phyloP scores from a whole-genome alignment of 1,139 yeast species.

The Blastobotrys petasosporus region DNA sequence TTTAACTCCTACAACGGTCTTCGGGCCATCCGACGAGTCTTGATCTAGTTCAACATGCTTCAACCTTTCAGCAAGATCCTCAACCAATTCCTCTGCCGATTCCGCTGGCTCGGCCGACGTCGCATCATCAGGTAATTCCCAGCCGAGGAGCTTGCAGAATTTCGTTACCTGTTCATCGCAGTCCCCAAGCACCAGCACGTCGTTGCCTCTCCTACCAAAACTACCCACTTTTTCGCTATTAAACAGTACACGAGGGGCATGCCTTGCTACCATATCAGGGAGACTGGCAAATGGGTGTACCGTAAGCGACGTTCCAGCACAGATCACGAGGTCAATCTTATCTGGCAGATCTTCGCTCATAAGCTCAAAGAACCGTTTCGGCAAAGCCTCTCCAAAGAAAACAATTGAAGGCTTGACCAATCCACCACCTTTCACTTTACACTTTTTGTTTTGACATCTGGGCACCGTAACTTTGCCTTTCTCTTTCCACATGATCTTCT shows the following conservation, averaged over 20 bases:
- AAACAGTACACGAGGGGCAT: slow-evolving; percentile 55
- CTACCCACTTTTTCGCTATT: slow-evolving; percentile 78
- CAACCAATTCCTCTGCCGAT: slow-evolving; percentile 12
- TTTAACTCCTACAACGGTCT: too few relatives aligned
- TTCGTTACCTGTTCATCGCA: slow-evolving; percentile 58
- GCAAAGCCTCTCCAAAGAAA: slow-evolving; percentile 85
- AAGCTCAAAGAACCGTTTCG: slow-evolving; percentile 54
- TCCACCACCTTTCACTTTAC: slow-evolving; percentile 40
- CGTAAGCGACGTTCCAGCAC: slow-evolving; percentile 87
- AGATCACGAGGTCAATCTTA: slow-evolving; percentile 65
- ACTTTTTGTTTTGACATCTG: slow-evolving; percentile 42
- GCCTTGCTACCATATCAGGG: slow-evolving; percentile 54
- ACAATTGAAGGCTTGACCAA: slow-evolving; percentile 88
- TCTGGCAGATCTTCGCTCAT: slow-evolving; percentile 49
- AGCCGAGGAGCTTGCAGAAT: slow-evolving; percentile 53
- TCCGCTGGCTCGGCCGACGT: background rate
- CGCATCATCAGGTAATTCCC: slow-evolving; percentile 49
- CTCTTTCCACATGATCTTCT: slow-evolving; percentile 37
- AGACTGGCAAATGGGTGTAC: slow-evolving; percentile 86
- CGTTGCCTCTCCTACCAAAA: slow-evolving; percentile 47
- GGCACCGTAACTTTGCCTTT: slow-evolving; percentile 41
- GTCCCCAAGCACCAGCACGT: slow-evolving; percentile 52
- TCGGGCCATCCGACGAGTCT: background rate
- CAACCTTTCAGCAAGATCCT: slow-evolving; percentile 13
- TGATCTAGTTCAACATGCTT: slow-evolving; percentile 16